A percentile compares a stretch with the other conserved stretches of the same genome.
Conservation (phyloP, 306 rosid genomes). For the Rosa persica region DNA sequence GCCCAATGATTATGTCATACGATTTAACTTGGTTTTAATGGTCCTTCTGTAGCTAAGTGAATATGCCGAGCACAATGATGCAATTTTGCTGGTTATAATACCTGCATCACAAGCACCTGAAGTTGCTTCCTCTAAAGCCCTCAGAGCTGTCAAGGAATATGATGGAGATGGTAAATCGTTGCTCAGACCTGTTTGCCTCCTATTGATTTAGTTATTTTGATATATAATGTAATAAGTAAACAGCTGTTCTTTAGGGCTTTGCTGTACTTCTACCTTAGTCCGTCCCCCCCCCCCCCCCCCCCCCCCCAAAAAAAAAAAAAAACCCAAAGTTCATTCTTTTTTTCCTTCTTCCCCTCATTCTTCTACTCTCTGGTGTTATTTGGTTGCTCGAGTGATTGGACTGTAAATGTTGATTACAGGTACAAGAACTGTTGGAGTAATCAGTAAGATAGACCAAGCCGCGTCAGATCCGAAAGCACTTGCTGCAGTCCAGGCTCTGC, state of each 20-base stretch:
- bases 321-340: background rate
- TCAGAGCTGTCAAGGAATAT: constrained; percentile 76
- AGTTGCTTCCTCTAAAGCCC: constrained; percentile 83
- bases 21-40: constrained; percentile 16
- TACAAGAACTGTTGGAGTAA: constrained; percentile 85
- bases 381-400: constrained; percentile 22
- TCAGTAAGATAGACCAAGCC: constrained; percentile 97
- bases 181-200: constrained; percentile 1
- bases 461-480: constrained; percentile 82
- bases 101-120: constrained; percentile 97
- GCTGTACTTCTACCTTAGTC: background rate
- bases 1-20: background rate
- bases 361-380: background rate
- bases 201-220: background rate
- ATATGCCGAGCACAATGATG: constrained; percentile 89
- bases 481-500: constrained; percentile 93
- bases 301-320: too few species aligned
- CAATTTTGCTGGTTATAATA: constrained; percentile 76
- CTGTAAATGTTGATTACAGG: constrained; percentile 44
- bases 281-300: background rate
- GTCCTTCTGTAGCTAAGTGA: constrained; percentile 72
- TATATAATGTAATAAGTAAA: background rate
- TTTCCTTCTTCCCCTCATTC: constrained; percentile 15
- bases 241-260: background rate
- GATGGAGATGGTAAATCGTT: constrained; percentile 72